Evolutionary conservation across 495 filamentous ascomycete species (phyloP).

Genomic region (Elaphomyces granulatus): DNA sequence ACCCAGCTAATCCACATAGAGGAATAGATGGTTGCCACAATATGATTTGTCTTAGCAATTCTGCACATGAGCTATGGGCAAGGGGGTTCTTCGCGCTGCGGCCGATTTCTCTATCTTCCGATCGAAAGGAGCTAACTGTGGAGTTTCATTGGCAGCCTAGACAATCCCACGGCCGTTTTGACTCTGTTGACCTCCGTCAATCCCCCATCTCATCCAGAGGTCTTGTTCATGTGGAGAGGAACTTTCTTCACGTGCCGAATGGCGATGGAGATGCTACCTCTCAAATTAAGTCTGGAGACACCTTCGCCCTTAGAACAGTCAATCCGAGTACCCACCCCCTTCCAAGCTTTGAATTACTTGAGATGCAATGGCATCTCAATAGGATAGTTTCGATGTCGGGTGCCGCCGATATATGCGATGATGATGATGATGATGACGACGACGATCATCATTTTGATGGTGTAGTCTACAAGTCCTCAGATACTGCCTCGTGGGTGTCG

Average conservation of each 20-base stretch:
- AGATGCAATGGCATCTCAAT: conserved; percentile 1
- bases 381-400: conserved; percentile 7
- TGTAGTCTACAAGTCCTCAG: too few species aligned
- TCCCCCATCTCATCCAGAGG: not conserved
- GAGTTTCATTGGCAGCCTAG: not conserved
- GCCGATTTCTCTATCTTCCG: not conserved
- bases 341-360: not conserved
- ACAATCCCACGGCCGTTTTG: too few species aligned
- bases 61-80: not conserved
- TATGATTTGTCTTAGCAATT: conserved; percentile 1
- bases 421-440: conserved; percentile 9
- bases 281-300: not conserved
- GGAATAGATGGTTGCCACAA: conserved; percentile 3
- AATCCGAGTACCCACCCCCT: not conserved
- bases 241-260: not conserved
- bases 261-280: not conserved
- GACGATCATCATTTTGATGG: too few species aligned
- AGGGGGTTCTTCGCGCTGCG: not conserved
- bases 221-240: too few species aligned
- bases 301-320: not conserved
- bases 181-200: not conserved
- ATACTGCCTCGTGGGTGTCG: too few species aligned
- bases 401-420: conserved; percentile 19
- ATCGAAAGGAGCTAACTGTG: not conserved
- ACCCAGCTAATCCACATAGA: not conserved